Conservation (phyloP, 139 green algal species). For the Desmodesmus armatus region DNA sequence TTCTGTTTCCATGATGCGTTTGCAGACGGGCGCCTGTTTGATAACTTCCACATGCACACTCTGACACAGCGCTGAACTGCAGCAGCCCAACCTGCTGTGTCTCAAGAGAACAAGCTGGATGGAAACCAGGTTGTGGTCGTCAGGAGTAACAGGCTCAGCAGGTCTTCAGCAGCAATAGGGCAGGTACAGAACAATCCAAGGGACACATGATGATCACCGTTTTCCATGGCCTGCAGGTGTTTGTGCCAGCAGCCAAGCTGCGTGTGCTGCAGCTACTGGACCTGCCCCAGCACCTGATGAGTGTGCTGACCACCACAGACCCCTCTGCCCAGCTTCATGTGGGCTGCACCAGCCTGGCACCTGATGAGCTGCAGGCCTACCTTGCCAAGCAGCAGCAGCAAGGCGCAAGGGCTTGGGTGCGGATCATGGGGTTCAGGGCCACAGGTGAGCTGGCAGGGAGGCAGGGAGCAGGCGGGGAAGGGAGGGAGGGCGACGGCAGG, state of each 20-base stretch:
- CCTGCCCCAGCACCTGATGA: constrained; percentile 62
- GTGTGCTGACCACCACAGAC: constrained; percentile 58
- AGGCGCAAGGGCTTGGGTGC: constrained; percentile 48
- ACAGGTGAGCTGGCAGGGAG: constrained; percentile 58
- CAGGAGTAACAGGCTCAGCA: no score
- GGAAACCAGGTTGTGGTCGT: no score
- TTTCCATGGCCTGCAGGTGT: constrained; percentile 55
- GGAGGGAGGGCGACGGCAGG: no score
- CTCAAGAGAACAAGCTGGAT: no score
- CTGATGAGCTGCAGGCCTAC: constrained; percentile 15
- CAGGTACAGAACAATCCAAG: no score
- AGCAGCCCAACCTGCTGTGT: no score
- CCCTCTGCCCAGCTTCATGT: background rate
- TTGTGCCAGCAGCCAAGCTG: constrained; percentile 61
- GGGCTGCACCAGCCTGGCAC: constrained; percentile 7
- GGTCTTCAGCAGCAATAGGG: no score
- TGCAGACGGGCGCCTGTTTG: no score
- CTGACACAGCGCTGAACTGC: no score
- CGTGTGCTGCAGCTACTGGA: constrained; percentile 71
- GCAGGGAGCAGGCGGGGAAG: no score
- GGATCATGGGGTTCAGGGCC: constrained; percentile 69
- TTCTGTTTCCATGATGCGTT: background rate
- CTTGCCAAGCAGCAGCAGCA: constrained; percentile 30
- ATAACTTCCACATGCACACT: no score
- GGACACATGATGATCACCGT: no score